These are phyloP conservation scores for Macrophomina pseudophaseolina DNA, from an alignment of 2,329 filamentous ascomycete species.

Conservation along the genomic window DNA sequence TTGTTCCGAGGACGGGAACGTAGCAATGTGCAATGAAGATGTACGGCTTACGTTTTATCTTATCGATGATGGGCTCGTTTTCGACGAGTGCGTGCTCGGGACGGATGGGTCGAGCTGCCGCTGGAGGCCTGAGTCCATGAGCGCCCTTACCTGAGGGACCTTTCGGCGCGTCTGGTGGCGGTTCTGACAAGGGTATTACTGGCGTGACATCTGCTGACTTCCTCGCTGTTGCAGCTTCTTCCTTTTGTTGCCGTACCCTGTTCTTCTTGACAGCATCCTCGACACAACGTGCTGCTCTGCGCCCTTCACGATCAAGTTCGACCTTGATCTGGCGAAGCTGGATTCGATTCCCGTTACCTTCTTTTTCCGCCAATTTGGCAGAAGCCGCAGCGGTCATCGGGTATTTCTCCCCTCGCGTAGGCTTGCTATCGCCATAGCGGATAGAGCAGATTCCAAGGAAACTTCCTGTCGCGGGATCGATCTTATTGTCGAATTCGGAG, in stretches of 20 bases:
- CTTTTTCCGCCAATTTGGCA: conserved; percentile 78
- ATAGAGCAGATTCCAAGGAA: conserved; percentile 94
- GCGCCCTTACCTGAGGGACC: conserved; percentile 69
- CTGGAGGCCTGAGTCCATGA: conserved; percentile 37
- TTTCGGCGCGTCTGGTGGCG: conserved; percentile 85
- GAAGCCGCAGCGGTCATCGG: conserved; percentile 75
- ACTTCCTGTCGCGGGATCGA: conserved; percentile 91
- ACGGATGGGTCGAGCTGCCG: conserved; percentile 38
- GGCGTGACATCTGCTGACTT: conserved; percentile 34
- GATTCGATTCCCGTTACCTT: conserved; percentile 79
- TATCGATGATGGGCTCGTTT: conserved; percentile 67
- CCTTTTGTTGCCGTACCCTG: conserved; percentile 63
- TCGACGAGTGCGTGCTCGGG: conserved; percentile 65
- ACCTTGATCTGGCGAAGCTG: conserved; percentile 79
- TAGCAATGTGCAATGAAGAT: conserved; percentile 86
- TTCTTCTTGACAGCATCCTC: conserved; percentile 74
- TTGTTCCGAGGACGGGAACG: conserved; percentile 85
- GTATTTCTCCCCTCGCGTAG: conserved; percentile 51
- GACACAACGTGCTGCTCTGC: conserved; percentile 78
- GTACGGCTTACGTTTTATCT: conserved; percentile 81
- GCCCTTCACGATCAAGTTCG: conserved; percentile 86
- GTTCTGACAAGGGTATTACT: conserved; percentile 40
- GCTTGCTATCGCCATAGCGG: conserved; percentile 76
- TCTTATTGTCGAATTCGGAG: conserved; percentile 88
- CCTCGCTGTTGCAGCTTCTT: conserved; percentile 43